A percentile compares a stretch with the other conserved stretches of the same genome.
phyloP scores from a whole-genome alignment of 2,329 filamentous ascomycete genomes.

The Xylariales sp. region DNA sequence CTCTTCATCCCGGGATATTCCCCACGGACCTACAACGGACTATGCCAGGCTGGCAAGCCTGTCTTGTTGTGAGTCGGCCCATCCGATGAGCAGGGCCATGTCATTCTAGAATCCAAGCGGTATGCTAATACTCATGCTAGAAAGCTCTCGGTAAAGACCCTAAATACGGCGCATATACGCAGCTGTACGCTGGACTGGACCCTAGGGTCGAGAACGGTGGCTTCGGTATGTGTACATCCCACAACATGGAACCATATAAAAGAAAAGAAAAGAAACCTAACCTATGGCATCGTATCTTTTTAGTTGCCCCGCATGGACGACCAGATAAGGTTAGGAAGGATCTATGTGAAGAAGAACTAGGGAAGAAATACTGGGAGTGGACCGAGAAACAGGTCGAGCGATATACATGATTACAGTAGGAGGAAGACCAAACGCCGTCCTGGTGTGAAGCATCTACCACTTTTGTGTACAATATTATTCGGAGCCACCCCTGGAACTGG shows the following conservation, averaged over 20 bases:
- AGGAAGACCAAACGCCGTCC: background rate
- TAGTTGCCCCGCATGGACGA: constrained; percentile 61
- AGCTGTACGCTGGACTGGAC: constrained; percentile 55
- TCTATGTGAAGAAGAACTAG: constrained; percentile 47
- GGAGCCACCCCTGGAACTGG: background rate
- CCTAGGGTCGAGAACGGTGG: constrained; percentile 49
- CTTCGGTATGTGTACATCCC: constrained; percentile 42
- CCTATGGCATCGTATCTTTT: background rate
- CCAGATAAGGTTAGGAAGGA: constrained; percentile 49
- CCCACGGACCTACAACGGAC: constrained; percentile 25
- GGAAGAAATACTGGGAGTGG: constrained; percentile 58
- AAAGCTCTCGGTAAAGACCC: constrained; percentile 35
- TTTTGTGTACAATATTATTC: background rate
- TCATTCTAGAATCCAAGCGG: constrained; percentile 8
- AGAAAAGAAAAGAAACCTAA: constrained; percentile 10
- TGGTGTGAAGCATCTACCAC: background rate
- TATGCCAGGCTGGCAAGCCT: constrained; percentile 22
- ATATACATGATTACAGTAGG: constrained; percentile 26
- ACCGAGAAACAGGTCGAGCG: constrained; percentile 53
- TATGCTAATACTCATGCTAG: constrained; percentile 23
- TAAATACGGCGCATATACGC: constrained; percentile 54
- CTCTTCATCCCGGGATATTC: constrained; percentile 24
- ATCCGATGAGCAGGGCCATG: too few species aligned
- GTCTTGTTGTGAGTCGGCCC: constrained; percentile 23
- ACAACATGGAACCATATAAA: too few species aligned